Evolutionary conservation across 2,329 filamentous ascomycete species (phyloP), one percentile per base, ranked within the genome.

Genomic region (Cladosporium sp.): DNA sequence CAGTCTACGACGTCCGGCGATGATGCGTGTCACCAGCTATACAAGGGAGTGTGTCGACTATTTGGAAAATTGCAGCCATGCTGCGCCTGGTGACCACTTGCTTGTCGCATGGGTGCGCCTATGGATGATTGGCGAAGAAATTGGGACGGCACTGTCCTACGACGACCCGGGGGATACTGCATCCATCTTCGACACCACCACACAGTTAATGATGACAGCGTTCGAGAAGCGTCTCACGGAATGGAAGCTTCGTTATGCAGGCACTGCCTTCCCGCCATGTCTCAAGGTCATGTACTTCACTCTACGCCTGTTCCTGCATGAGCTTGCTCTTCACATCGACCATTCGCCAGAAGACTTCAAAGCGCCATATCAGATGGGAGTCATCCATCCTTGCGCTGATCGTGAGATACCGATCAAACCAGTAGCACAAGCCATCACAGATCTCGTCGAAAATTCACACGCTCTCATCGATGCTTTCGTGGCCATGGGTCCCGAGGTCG

Each of bases 291-390:
- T 82, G 60, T 85, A 89, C 62, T 77, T 86, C 61, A 80, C 87
- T 1, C 70, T 90, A 35, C 87, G 80, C 60, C 75, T 92, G 3
- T 91, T 89, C 68, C 85, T 91, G 76, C 87, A 92, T 69, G 89
- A 92, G 71, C 83, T 89, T 55, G 85, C 83, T 2, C 82, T 92
- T 61, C 85, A 90, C 62, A 77, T 82, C 8, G 85, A 89, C 53
- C 80, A 83, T 61, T 77, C 76, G 19, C 77, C 78, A 2, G 78
- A 83, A 7, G 80, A 85, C 24, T 80, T 82, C 64, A 70, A 60
- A 47, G 69, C 70, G 59, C 75, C 75, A 19, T 76, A 77, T 7
- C 76, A 77, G 65, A 77, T 75, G 67, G 72, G 76, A n/a, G 75
- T 77, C 8, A 70, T 75, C 45, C 67, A 80, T 28, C 72, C 75